Evolutionary conservation across 2,329 filamentous ascomycete genomes (phyloP).

Genomic region (Scedosporium dehoogii): DNA sequence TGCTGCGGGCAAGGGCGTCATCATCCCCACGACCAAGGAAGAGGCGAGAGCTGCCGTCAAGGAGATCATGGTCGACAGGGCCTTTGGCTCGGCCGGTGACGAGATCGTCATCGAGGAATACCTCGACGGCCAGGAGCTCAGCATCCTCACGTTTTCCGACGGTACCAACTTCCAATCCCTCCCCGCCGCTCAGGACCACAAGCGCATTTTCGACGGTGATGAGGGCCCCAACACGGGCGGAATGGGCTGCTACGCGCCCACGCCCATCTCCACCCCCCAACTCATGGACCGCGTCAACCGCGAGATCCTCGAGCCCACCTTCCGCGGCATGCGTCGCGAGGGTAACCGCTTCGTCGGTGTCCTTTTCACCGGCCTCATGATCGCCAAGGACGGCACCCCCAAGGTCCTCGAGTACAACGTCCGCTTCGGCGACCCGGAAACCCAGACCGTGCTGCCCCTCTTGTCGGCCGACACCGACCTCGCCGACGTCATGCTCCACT

Average conservation of each 20-base stretch:
- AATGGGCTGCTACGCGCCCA: constrained; percentile 97
- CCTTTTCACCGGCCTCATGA: constrained; percentile 88
- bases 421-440: constrained; percentile 85
- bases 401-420: constrained; percentile 91
- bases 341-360: constrained; percentile 63
- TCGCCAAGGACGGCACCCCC: constrained; percentile 62
- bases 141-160: constrained; percentile 84
- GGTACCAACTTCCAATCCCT: constrained; percentile 75
- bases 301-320: constrained; percentile 79
- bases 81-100: constrained; percentile 77
- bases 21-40: constrained; percentile 71
- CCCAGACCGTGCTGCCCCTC: constrained; percentile 73
- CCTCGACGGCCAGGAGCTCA: constrained; percentile 82
- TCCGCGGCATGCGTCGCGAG: constrained; percentile 79
- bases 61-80: constrained; percentile 81
- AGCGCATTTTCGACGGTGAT: constrained; percentile 86
- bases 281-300: constrained; percentile 70
- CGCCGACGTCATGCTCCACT: constrained; percentile 80
- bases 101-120: constrained; percentile 96
- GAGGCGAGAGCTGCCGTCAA: constrained; percentile 75
- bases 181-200: constrained; percentile 92
- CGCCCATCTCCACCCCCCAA: constrained; percentile 63
- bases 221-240: constrained; percentile 89
- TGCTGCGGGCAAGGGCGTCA: constrained; percentile 91
- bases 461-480: constrained; percentile 72